phyloP scores from a whole-genome alignment of 306 rosid species.

The Elaeagnus macrophylla region DNA sequence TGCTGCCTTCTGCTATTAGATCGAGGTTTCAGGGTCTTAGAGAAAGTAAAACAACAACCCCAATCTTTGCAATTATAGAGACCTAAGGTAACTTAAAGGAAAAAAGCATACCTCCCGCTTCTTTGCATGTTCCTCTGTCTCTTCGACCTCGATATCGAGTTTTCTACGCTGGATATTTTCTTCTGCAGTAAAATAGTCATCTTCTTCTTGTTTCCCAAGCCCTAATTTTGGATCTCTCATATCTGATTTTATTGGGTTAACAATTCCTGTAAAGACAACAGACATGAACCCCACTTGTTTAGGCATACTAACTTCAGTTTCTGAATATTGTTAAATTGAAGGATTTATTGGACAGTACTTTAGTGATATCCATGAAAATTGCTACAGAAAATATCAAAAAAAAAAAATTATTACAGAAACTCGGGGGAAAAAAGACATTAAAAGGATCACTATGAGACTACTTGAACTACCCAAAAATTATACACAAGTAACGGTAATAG shows the following conservation, averaged over 20 bases:
- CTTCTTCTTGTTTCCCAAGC: constrained; percentile 89
- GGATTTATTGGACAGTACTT: too few species aligned
- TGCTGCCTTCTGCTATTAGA: constrained; percentile 93
- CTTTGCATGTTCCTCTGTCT: constrained; percentile 69
- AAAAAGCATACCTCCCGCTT: constrained; percentile 82
- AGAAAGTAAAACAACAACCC: constrained; percentile 79
- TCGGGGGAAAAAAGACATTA: too few species aligned
- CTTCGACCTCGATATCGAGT: constrained; percentile 84
- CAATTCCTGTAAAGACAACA: constrained; percentile 47
- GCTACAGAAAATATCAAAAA: too few species aligned
- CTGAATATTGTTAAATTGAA: neutral
- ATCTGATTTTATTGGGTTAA: constrained; percentile 87
- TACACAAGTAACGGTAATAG: too few species aligned
- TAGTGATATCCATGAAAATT: too few species aligned
- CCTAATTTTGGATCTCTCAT: constrained; percentile 91
- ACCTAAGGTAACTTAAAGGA: constrained; percentile 22
- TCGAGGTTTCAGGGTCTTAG: constrained; percentile 77
- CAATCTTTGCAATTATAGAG: constrained; percentile 30
- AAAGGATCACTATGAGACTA: too few species aligned
- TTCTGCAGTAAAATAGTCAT: constrained; percentile 91
- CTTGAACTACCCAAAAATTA: too few species aligned
- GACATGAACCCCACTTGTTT: neutral
- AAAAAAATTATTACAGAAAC: too few species aligned
- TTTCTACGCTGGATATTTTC: constrained; percentile 83
- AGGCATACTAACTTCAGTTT: neutral